Percentiles rank a stretch among this genome's conserved stretches.
Evolutionary conservation across 1,284 basidiomycete species (phyloP).

Genomic region (Microbotryomycetes sp.): DNA sequence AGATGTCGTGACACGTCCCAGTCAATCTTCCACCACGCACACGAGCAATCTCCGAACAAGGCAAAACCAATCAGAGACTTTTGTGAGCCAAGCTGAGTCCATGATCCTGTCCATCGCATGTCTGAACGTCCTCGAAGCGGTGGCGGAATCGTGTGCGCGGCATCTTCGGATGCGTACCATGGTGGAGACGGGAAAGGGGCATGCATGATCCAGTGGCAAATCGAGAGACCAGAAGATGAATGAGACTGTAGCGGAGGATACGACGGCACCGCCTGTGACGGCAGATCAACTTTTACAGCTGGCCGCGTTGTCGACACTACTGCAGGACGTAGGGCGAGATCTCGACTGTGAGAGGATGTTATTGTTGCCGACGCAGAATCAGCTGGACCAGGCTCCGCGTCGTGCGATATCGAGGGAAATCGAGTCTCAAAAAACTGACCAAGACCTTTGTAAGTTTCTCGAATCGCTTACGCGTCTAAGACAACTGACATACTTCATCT

Average conservation of each 20-base stretch:
- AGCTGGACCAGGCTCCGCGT: background rate
- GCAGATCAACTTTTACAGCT: conserved; percentile 1
- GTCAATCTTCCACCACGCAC: conserved; percentile 19
- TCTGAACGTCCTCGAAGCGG: conserved; percentile 22
- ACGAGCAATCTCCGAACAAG: conserved; percentile 27
- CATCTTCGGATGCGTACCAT: conserved; percentile 5
- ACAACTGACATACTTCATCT: conserved; percentile 53
- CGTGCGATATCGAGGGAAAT: background rate
- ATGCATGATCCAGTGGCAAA: conserved; percentile 34
- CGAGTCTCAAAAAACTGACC: conserved; percentile 25
- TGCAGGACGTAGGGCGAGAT: conserved; percentile 1
- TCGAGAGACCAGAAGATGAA: conserved; percentile 29
- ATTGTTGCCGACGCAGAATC: background rate
- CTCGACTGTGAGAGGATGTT: background rate
- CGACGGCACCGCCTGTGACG: conserved; percentile 7
- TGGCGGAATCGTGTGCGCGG: conserved; percentile 17
- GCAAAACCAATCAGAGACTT: conserved; percentile 18
- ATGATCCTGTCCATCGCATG: conserved; percentile 22
- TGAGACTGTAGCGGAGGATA: conserved; percentile 29
- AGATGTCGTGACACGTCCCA: background rate
- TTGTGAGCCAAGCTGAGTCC: conserved; percentile 4
- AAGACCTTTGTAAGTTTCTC: background rate
- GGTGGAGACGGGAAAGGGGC: background rate
- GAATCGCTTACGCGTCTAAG: background rate
- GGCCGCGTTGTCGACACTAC: conserved; percentile 12